phyloP scores from a whole-genome alignment of 2,329 filamentous ascomycete genomes.

The Neospermospora avenae region DNA sequence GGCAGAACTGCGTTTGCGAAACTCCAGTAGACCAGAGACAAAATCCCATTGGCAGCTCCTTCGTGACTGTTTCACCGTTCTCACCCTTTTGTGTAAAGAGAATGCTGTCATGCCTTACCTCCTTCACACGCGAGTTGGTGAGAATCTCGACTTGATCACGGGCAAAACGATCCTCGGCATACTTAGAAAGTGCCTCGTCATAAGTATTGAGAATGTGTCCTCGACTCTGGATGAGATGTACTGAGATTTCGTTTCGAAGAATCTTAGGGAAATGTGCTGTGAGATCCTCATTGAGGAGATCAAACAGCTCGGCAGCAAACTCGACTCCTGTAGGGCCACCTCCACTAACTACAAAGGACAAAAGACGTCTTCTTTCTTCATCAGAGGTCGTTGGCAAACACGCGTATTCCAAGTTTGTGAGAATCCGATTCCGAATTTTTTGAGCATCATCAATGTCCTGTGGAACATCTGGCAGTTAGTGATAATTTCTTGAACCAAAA shows the following conservation, averaged over 20 bases:
- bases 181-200: slow-evolving; percentile 88
- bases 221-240: slow-evolving; percentile 93
- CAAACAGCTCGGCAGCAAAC: slow-evolving; percentile 93
- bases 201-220: slow-evolving; percentile 97
- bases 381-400: slow-evolving; percentile 91
- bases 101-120: slow-evolving; percentile 80
- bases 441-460: slow-evolving; percentile 84
- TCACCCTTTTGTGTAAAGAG: slow-evolving; percentile 80
- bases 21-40: slow-evolving; percentile 98
- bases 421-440: slow-evolving; percentile 80
- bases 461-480: neutral
- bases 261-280: slow-evolving; percentile 80
- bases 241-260: slow-evolving; percentile 94
- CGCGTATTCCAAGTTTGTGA: slow-evolving; percentile 85
- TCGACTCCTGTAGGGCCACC: slow-evolving; percentile 96
- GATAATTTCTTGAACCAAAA: neutral
- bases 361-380: slow-evolving; percentile 77
- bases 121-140: slow-evolving; percentile 89
- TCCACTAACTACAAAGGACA: slow-evolving; percentile 95
- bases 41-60: slow-evolving; percentile 93
- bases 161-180: slow-evolving; percentile 85
- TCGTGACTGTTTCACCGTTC: slow-evolving; percentile 71
- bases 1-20: slow-evolving; percentile 76
- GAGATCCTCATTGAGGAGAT: slow-evolving; percentile 94
- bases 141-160: slow-evolving; percentile 89